A percentile compares a stretch with the other conserved stretches of the same genome.
Evolutionary conservation across 2,329 filamentous ascomycete genomes (phyloP).

Genomic region (Microthyrium microscopicum): DNA sequence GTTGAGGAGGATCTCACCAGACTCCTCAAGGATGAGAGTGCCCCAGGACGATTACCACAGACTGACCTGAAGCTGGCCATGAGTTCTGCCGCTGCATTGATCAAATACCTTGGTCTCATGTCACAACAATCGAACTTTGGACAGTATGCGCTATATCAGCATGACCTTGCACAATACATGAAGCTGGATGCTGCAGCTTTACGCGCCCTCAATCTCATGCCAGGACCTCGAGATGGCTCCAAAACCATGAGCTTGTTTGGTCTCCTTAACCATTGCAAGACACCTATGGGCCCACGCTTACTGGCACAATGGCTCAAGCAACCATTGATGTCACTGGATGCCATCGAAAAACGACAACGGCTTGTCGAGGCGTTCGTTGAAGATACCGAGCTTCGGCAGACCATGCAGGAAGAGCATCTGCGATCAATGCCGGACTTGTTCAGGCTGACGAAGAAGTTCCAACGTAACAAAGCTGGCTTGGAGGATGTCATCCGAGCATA

Average conservation of each 20-base stretch:
- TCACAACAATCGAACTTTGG: constrained; percentile 91
- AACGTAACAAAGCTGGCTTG: constrained; percentile 74
- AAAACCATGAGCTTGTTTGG: constrained; percentile 97
- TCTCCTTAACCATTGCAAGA: constrained; percentile 93
- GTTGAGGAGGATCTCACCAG: constrained; percentile 90
- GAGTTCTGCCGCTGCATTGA: constrained; percentile 82
- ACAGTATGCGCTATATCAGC: constrained; percentile 92
- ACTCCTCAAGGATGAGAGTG: constrained; percentile 71
- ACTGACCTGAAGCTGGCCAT: constrained; percentile 91
- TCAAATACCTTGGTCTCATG: constrained; percentile 84
- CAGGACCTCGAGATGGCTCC: constrained; percentile 80
- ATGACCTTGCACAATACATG: constrained; percentile 95
- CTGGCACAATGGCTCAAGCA: constrained; percentile 96
- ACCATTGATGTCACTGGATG: constrained; percentile 75
- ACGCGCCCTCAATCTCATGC: constrained; percentile 93
- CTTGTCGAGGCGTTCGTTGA: constrained; percentile 88
- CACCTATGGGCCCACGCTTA: constrained; percentile 74
- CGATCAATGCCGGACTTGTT: constrained; percentile 89
- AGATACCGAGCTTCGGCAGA: constrained; percentile 85
- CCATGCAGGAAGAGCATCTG: constrained; percentile 91
- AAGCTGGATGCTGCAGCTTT: constrained; percentile 90
- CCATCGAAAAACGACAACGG: constrained; percentile 84
- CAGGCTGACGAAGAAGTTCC: constrained; percentile 83
- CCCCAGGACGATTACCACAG: constrained; percentile 62
- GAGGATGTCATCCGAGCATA: constrained; percentile 94